Conservation (phyloP, 345 rosid genomes). For the Noccaea bulbosa region DNA sequence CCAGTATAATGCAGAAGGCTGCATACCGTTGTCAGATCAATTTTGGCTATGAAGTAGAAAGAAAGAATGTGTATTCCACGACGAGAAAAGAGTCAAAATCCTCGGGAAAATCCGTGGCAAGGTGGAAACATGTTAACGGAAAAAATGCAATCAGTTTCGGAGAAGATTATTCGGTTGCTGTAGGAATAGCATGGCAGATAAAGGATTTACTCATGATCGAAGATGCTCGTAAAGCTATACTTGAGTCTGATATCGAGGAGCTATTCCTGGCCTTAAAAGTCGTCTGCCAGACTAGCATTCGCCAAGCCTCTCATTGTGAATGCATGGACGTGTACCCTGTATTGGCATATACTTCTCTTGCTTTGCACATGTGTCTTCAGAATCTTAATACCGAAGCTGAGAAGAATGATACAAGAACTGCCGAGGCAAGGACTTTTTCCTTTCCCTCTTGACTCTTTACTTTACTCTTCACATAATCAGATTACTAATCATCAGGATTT, state of each 20-base stretch:
- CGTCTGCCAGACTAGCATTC: constrained; percentile 74
- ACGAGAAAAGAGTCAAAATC: constrained; percentile 65
- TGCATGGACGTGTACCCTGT: constrained; percentile 73
- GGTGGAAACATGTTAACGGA: constrained; percentile 62
- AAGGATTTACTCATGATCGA: constrained; percentile 66
- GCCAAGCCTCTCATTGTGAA: constrained; percentile 53
- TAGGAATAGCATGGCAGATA: constrained; percentile 92
- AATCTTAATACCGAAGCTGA: constrained; percentile 39
- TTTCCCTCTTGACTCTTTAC: constrained; percentile 29
- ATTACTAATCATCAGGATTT: constrained; percentile 16
- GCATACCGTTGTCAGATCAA: constrained; percentile 79
- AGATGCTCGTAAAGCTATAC: constrained; percentile 56
- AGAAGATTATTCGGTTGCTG: constrained; percentile 68
- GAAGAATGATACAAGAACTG: constrained; percentile 33
- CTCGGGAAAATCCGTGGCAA: constrained; percentile 52
- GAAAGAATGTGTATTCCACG: constrained; percentile 46
- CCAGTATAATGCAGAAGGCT: constrained; percentile 60
- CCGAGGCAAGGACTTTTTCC: constrained; percentile 55
- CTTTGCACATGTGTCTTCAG: constrained; percentile 61
- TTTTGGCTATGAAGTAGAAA: constrained; percentile 66
- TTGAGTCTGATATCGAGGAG: constrained; percentile 65
- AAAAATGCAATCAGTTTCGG: constrained; percentile 58
- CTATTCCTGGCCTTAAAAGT: constrained; percentile 61
- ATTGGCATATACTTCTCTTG: constrained; percentile 72
- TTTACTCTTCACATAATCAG: constrained; percentile 5